A percentile compares a stretch with the other conserved stretches of the same genome.
These are phyloP conservation scores for Trichoderma sp. DNA, from an alignment of 2,329 filamentous ascomycete genomes.

Conservation along the genomic window DNA sequence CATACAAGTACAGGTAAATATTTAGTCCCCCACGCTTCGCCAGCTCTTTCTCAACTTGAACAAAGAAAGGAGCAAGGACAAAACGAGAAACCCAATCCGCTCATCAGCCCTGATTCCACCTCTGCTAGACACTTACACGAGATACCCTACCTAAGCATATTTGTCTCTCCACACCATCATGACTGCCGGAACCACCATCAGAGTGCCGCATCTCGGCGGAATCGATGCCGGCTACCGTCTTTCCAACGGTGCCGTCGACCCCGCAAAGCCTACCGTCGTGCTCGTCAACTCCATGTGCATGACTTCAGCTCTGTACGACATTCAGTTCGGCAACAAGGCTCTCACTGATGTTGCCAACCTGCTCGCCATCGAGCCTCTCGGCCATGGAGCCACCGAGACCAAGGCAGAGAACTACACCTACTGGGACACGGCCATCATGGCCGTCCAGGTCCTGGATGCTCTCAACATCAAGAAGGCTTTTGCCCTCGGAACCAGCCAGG, in stretches of 20 bases:
- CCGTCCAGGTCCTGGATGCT: slow-evolving; percentile 56
- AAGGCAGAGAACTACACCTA: slow-evolving; percentile 53
- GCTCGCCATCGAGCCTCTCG: slow-evolving; percentile 54
- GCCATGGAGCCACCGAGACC: slow-evolving; percentile 50
- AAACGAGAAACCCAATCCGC: not conserved
- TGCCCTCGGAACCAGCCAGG: slow-evolving; percentile 53
- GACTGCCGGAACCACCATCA: slow-evolving; percentile 45
- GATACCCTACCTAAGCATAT: not conserved
- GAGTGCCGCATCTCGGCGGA: slow-evolving; percentile 50
- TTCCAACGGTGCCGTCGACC: slow-evolving; percentile 46
- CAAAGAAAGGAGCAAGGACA: not conserved
- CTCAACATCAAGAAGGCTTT: slow-evolving; percentile 51
- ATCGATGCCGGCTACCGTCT: slow-evolving; percentile 49
- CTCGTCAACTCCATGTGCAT: slow-evolving; percentile 56
- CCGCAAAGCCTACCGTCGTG: slow-evolving; percentile 52
- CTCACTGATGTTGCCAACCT: slow-evolving; percentile 49
- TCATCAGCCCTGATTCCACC: not conserved
- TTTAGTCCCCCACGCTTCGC: slow-evolving; percentile 2
- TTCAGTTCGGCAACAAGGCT: slow-evolving; percentile 43
- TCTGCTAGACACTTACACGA: not conserved
- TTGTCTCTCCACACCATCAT: slow-evolving; percentile 26
- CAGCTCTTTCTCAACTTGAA: not conserved
- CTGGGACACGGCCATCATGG: slow-evolving; percentile 57
- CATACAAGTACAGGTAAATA: slow-evolving; percentile 10
- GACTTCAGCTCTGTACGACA: slow-evolving; percentile 47